phyloP scores from a whole-genome alignment of 345 rosid species.

The Eucalyptus erythrocorys region DNA sequence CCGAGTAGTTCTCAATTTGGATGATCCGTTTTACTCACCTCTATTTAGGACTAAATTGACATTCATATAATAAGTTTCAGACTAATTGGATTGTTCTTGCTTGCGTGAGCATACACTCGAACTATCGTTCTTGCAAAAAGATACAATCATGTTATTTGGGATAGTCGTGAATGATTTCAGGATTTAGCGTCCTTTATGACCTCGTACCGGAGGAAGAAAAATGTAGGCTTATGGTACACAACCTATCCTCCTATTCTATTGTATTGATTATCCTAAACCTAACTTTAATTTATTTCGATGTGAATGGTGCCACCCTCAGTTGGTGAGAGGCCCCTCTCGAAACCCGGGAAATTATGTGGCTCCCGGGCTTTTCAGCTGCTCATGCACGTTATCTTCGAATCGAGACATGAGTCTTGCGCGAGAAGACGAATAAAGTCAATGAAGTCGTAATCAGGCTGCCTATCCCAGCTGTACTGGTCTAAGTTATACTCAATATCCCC shows the following conservation, averaged over 20 bases:
- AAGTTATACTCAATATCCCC: background rate
- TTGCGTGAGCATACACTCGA: background rate
- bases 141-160: background rate
- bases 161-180: background rate
- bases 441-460: background rate
- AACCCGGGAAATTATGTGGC: background rate
- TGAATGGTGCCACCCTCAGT: background rate
- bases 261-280: background rate
- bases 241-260: background rate
- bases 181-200: background rate
- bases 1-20: rapidly evolving
- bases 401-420: background rate
- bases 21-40: too few species aligned
- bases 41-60: background rate
- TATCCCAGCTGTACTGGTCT: background rate
- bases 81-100: background rate
- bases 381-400: background rate
- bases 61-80: background rate
- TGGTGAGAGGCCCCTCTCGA: background rate
- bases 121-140: background rate
- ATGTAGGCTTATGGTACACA: background rate
- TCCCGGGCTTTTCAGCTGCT: background rate
- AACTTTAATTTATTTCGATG: background rate
- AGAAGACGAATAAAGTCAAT: background rate
- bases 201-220: background rate